phyloP scores from a whole-genome alignment of 2,329 filamentous ascomycete species.

The Sphaerulina vaccinii region DNA sequence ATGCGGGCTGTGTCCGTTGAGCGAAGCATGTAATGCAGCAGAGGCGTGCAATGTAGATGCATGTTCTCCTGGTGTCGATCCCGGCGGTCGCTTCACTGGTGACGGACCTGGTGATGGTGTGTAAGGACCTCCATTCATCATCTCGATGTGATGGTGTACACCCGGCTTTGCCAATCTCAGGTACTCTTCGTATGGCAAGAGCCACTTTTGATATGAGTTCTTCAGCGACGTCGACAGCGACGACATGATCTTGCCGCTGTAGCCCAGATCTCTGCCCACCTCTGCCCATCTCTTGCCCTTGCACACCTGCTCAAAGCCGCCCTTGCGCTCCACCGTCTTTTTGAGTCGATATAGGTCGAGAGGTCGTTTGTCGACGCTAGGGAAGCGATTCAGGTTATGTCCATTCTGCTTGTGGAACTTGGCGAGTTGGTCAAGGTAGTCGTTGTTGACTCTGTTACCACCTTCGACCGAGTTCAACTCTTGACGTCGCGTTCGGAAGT shows the following conservation, averaged over 20 bases:
- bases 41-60: constrained; percentile 66
- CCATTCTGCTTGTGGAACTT: constrained; percentile 98
- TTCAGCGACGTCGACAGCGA: constrained; percentile 96
- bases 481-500: constrained; percentile 93
- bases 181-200: constrained; percentile 96
- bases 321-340: constrained; percentile 91
- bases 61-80: constrained; percentile 53
- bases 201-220: constrained; percentile 96
- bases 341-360: constrained; percentile 94
- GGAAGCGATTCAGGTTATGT: constrained; percentile 87
- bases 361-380: constrained; percentile 95
- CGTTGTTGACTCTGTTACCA: constrained; percentile 91
- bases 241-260: constrained; percentile 99
- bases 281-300: constrained; percentile 99
- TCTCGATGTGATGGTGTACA: constrained; percentile 92
- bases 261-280: constrained; percentile 92
- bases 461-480: constrained; percentile 98
- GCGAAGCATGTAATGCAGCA: constrained; percentile 56
- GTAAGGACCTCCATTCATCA: constrained; percentile 87
- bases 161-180: constrained; percentile 85
- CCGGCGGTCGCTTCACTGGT: constrained; percentile 61
- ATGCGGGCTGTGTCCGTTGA: constrained; percentile 40
- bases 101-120: constrained; percentile 74
- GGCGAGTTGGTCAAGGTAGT: constrained; percentile 88
- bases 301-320: constrained; percentile 94